Conservation (phyloP, 176 grass and related monocot genomes). For the Hyparrhenia diplandra region DNA sequence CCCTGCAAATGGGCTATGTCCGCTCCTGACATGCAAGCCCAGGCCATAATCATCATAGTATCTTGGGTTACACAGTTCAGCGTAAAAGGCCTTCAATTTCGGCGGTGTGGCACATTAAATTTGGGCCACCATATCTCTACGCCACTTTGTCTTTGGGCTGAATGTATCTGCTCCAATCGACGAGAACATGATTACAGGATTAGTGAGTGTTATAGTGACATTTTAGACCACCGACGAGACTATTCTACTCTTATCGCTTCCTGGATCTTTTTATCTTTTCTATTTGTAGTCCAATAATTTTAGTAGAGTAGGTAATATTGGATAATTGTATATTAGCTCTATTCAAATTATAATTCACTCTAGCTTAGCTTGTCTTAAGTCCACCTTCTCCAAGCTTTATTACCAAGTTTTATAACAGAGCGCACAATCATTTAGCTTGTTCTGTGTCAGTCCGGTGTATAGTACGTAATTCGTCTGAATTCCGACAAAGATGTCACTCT, state of each 20-base stretch:
- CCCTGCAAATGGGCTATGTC: background rate
- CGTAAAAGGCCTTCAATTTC: background rate
- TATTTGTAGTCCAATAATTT: no score
- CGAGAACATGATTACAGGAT: background rate
- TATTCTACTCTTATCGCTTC: background rate
- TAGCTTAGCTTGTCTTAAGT: background rate
- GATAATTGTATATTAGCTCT: background rate
- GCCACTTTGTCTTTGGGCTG: background rate
- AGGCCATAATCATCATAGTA: background rate
- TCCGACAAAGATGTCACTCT: background rate
- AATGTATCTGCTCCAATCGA: background rate
- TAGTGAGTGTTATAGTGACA: no score
- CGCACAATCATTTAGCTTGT: background rate
- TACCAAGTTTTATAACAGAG: background rate
- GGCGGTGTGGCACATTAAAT: background rate
- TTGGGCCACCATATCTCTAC: background rate
- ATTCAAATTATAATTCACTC: background rate
- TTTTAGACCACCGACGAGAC: background rate
- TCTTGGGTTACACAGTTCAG: background rate
- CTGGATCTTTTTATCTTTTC: background rate
- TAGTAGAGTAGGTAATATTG: background rate
- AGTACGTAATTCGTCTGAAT: background rate
- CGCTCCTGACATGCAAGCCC: background rate
- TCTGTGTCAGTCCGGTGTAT: no score
- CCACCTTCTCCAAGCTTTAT: background rate